phyloP scores from a whole-genome alignment of 2,329 filamentous ascomycete species.

The Trichoderma atroviride region DNA sequence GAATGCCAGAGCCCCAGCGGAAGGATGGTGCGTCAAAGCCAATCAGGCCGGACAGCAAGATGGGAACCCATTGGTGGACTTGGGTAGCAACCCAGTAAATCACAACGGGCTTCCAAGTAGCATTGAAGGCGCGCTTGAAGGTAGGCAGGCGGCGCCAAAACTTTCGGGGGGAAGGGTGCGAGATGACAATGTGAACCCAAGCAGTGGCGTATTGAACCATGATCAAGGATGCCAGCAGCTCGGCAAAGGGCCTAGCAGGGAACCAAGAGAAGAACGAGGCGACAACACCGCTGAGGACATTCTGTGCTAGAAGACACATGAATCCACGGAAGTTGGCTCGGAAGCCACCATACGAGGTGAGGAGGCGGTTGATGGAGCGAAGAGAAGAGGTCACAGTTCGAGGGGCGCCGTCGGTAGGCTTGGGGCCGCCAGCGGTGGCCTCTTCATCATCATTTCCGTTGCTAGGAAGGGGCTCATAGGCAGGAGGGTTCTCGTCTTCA shows the following conservation, averaged over 20 bases:
- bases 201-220: slow-evolving; percentile 70
- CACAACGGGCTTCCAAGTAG: slow-evolving; percentile 69
- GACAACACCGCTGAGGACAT: slow-evolving; percentile 41
- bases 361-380: slow-evolving; percentile 54
- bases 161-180: slow-evolving; percentile 62
- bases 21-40: slow-evolving; percentile 45
- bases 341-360: slow-evolving; percentile 66
- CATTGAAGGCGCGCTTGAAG: slow-evolving; percentile 64
- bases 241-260: slow-evolving; percentile 23
- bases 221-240: slow-evolving; percentile 56
- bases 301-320: slow-evolving; percentile 49
- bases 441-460: slow-evolving; percentile 37
- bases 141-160: slow-evolving; percentile 73
- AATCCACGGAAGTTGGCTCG: slow-evolving; percentile 71
- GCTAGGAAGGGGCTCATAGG: slow-evolving; percentile 52
- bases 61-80: slow-evolving; percentile 51
- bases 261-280: slow-evolving; percentile 48
- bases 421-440: slow-evolving; percentile 37
- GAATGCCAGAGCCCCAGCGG: slow-evolving; percentile 31
- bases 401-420: slow-evolving; percentile 41
- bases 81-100: slow-evolving; percentile 62
- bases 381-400: slow-evolving; percentile 54
- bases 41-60: slow-evolving; percentile 47
- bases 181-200: slow-evolving; percentile 88
- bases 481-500: slow-evolving; percentile 59